These are phyloP conservation scores for Curvularia eragrostidis DNA, from an alignment of 2,329 filamentous ascomycete species.

Conservation along the genomic window DNA sequence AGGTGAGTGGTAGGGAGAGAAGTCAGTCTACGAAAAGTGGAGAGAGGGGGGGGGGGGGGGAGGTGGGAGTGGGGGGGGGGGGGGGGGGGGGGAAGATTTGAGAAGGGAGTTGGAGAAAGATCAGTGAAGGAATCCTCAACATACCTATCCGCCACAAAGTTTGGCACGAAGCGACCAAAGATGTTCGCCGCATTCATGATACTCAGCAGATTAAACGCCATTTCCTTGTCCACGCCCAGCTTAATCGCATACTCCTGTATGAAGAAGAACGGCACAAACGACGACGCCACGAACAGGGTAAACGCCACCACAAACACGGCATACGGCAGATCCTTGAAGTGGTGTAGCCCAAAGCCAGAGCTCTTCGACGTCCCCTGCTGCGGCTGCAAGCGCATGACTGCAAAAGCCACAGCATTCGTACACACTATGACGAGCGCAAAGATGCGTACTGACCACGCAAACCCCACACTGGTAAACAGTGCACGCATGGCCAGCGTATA, in stretches of 20 bases:
- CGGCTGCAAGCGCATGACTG: not conserved
- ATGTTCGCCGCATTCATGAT: slow-evolving; percentile 66
- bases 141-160: not conserved
- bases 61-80: too few species aligned
- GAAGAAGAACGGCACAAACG: not conserved
- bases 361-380: not conserved
- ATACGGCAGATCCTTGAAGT: not conserved
- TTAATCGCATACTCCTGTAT: not conserved
- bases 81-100: not conserved
- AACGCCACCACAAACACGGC: not conserved
- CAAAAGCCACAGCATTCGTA: not conserved
- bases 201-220: slow-evolving; percentile 69
- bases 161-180: slow-evolving; percentile 53
- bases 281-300: not conserved
- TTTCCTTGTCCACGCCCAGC: slow-evolving; percentile 42
- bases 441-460: not conserved
- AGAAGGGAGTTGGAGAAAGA: not conserved
- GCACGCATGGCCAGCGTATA: not conserved
- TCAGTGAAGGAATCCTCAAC: not conserved
- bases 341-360: not conserved
- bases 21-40: too few species aligned
- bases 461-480: not conserved
- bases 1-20: too few species aligned
- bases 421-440: not conserved
- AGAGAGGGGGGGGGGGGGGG: too few species aligned